Percentiles rank a stretch among this genome's conserved stretches.
Conservation (phyloP, 2,329 filamentous ascomycete species). For the Colletotrichum cereale region DNA sequence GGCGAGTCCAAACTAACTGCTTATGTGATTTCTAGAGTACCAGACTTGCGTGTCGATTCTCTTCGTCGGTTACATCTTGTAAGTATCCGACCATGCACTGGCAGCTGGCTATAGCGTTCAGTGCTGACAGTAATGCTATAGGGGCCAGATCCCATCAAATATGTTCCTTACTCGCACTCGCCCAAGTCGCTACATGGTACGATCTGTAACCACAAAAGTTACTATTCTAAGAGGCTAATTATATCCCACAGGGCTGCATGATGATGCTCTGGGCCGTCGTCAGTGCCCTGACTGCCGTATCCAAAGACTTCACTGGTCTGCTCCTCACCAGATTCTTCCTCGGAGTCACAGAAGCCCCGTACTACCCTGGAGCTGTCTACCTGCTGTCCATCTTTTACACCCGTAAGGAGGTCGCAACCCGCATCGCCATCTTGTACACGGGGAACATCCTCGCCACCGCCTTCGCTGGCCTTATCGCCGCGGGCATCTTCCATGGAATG, state of each 20-base stretch:
- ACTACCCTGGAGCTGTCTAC: conserved; percentile 55
- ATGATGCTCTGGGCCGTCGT: conserved; percentile 42
- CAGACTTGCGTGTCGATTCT: conserved; percentile 53
- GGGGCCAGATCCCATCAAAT: conserved; percentile 40
- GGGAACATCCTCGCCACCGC: conserved; percentile 76
- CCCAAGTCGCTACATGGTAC: conserved; percentile 41
- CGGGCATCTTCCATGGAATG: conserved; percentile 72
- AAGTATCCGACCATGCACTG: rapidly evolving
- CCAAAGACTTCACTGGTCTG: conserved; percentile 49
- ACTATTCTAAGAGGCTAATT: not conserved
- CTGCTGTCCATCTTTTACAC: conserved; percentile 74
- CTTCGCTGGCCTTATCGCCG: conserved; percentile 75
- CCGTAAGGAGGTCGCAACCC: conserved; percentile 72
- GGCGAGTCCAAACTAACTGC: not conserved
- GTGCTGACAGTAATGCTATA: not conserved
- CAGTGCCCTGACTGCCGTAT: conserved; percentile 48
- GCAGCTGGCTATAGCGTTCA: rapidly evolving
- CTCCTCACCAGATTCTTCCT: conserved; percentile 52
- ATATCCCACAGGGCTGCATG: conserved; percentile 28
- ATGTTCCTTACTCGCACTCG: conserved; percentile 41
- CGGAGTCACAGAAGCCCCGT: conserved; percentile 50
- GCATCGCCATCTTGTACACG: conserved; percentile 69
- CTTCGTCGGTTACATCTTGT: conserved; percentile 47
- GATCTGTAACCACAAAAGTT: rapidly evolving
- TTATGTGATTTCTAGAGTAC: conserved; percentile 42